These are phyloP conservation scores for Cordyceps farinosa DNA, from an alignment of 2,329 filamentous ascomycete genomes.

Conservation along the genomic window DNA sequence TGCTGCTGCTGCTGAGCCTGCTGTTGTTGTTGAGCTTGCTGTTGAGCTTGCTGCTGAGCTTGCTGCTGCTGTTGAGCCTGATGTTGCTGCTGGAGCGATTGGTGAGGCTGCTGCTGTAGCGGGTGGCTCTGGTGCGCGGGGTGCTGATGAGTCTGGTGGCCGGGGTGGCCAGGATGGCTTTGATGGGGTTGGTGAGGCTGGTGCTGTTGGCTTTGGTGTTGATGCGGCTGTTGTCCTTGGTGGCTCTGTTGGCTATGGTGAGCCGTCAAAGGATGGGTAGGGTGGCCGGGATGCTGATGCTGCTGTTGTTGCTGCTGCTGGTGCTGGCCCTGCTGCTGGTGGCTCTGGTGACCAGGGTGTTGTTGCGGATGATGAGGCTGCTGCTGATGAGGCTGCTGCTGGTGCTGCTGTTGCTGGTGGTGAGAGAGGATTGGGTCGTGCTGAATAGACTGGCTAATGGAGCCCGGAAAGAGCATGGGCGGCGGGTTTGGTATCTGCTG, in stretches of 20 bases:
- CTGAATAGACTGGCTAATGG: constrained; percentile 41
- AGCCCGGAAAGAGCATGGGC: constrained; percentile 36
- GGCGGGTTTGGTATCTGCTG: constrained; percentile 43
- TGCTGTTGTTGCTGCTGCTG: constrained; percentile 27
- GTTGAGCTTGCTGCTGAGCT: constrained; percentile 31
- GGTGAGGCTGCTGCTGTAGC: constrained; percentile 26
- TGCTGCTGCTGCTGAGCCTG: constrained; percentile 30
- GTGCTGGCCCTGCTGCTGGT: constrained; percentile 29
- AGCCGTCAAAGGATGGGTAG: constrained; percentile 14
- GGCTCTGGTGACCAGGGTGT: constrained; percentile 25
- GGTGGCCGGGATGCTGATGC: constrained; percentile 24
- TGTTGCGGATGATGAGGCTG: constrained; percentile 21
- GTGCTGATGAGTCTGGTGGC: constrained; percentile 26
- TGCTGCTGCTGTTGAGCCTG: constrained; percentile 34
- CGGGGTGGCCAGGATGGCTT: constrained; percentile 14
- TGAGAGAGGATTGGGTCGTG: constrained; percentile 44
- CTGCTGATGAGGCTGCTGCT: constrained; percentile 30
- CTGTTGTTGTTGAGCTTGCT: constrained; percentile 25
- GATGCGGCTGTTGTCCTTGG: constrained; percentile 21
- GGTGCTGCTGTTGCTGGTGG: constrained; percentile 36
- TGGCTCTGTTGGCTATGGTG: constrained; percentile 25
- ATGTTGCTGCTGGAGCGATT: constrained; percentile 27
- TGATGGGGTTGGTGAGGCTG: constrained; percentile 24
- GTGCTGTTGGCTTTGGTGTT: constrained; percentile 22
- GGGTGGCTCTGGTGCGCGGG: constrained; percentile 26